Conservation (phyloP, 805 yeast genomes). For the Brettanomyces nanus region DNA sequence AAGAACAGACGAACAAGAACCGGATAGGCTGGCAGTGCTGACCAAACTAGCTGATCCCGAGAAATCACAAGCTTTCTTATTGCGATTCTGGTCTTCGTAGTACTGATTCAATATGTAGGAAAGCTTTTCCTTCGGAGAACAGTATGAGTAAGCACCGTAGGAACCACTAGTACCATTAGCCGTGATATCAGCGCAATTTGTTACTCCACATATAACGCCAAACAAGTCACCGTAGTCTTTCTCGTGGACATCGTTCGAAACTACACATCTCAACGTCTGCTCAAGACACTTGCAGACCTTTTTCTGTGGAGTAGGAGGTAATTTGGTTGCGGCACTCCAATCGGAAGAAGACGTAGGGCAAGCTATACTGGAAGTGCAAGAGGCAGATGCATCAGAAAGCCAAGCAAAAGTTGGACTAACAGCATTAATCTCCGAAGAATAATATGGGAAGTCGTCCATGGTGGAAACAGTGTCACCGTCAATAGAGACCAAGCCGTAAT, state of each 20-base stretch:
- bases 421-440: constrained; percentile 43
- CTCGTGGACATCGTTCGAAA: constrained; percentile 39
- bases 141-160: constrained; percentile 70
- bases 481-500: constrained; percentile 71
- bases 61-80: constrained; percentile 58
- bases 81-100: constrained; percentile 38
- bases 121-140: constrained; percentile 62
- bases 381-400: constrained; percentile 24
- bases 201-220: constrained; percentile 45
- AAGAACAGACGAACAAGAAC: constrained; percentile 42
- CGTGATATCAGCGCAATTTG: constrained; percentile 54
- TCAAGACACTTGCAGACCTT: constrained; percentile 57
- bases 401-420: constrained; percentile 43
- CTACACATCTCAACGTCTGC: constrained; percentile 49
- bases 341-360: constrained; percentile 45
- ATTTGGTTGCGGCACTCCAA: constrained; percentile 60
- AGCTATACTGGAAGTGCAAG: constrained; percentile 27
- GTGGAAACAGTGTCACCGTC: constrained; percentile 43
- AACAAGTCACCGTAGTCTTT: constrained; percentile 56
- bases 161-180: constrained; percentile 55
- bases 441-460: constrained; percentile 49
- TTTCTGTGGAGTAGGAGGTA: constrained; percentile 75
- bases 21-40: constrained; percentile 31
- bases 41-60: constrained; percentile 56
- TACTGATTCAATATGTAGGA: constrained; percentile 60